These are phyloP conservation scores for Colletotrichum musicola DNA, from an alignment of 2,329 filamentous ascomycete genomes.

Conservation along the genomic window DNA sequence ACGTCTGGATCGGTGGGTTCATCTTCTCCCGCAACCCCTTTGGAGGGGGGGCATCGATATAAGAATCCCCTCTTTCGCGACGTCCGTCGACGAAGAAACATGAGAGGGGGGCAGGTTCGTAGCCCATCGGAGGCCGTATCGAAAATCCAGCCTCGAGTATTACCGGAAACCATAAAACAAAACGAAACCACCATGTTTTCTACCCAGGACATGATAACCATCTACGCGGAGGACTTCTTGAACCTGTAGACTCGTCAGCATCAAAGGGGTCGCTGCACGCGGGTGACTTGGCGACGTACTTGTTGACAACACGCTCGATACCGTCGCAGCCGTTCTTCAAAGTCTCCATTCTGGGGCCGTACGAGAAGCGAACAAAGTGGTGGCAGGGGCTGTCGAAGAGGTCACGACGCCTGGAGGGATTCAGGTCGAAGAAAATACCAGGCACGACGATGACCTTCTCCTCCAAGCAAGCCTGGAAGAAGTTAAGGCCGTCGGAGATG, in stretches of 20 bases:
- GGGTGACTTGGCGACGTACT: slow-evolving; percentile 59
- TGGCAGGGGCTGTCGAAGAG: slow-evolving; percentile 96
- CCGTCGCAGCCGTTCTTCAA: slow-evolving; percentile 84
- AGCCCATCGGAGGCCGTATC: not conserved
- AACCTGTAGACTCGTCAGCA: slow-evolving; percentile 6
- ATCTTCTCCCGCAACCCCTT: not conserved
- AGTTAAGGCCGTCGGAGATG: slow-evolving; percentile 94
- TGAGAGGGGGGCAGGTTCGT: not conserved
- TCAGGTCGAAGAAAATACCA: slow-evolving; percentile 97
- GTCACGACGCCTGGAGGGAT: slow-evolving; percentile 89
- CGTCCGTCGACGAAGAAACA: not conserved
- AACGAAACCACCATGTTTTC: not conserved
- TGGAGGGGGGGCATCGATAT: not conserved
- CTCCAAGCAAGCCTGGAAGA: slow-evolving; percentile 92
- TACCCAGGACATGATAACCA: not conserved
- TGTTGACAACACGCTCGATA: slow-evolving; percentile 84
- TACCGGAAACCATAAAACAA: not conserved
- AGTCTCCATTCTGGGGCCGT: slow-evolving; percentile 84
- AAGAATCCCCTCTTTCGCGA: not conserved
- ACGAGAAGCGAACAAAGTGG: slow-evolving; percentile 88
- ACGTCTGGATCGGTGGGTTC: not conserved
- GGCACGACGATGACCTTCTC: slow-evolving; percentile 98
- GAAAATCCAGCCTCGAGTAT: slow-evolving; percentile 6
- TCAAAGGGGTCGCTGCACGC: not conserved
- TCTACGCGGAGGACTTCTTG: slow-evolving; percentile 19